These are phyloP conservation scores for Pontederia paniculata DNA, from an alignment of 176 grass and related monocot genomes.

Conservation along the genomic window DNA sequence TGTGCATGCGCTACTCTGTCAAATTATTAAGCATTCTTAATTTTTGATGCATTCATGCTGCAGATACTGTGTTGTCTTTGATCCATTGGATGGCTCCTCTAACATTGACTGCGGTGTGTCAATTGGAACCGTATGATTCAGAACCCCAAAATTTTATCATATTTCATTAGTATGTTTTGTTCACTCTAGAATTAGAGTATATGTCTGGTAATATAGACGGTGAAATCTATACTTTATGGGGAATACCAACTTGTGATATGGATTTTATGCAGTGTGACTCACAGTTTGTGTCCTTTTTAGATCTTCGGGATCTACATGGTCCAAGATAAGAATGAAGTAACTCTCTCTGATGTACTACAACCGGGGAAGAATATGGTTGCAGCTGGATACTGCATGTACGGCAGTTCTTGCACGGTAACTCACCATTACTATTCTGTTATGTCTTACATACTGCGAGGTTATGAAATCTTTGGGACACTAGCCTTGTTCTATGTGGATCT, in stretches of 20 bases:
- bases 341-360: slow-evolving; percentile 65
- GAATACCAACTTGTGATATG: too few relatives aligned
- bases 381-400: slow-evolving; percentile 98
- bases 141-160: neutral
- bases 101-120: slow-evolving; percentile 99
- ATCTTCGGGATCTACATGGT: slow-evolving; percentile 71
- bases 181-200: too few relatives aligned
- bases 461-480: neutral
- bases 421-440: neutral
- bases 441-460: neutral
- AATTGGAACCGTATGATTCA: slow-evolving; percentile 77
- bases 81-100: slow-evolving; percentile 92
- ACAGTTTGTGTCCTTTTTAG: neutral
- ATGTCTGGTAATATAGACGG: too few relatives aligned
- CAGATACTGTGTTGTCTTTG: slow-evolving; percentile 93
- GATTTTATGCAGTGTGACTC: too few relatives aligned
- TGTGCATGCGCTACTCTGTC: neutral
- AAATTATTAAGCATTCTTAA: neutral
- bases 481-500: too few relatives aligned
- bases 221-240: too few relatives aligned
- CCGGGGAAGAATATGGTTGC: slow-evolving; percentile 89
- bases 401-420: slow-evolving; percentile 96
- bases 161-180: neutral
- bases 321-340: slow-evolving; percentile 46
- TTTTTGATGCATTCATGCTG: neutral